Conservation (phyloP, 441 rosid genomes). For the Pelargonium myrrhifolium region DNA sequence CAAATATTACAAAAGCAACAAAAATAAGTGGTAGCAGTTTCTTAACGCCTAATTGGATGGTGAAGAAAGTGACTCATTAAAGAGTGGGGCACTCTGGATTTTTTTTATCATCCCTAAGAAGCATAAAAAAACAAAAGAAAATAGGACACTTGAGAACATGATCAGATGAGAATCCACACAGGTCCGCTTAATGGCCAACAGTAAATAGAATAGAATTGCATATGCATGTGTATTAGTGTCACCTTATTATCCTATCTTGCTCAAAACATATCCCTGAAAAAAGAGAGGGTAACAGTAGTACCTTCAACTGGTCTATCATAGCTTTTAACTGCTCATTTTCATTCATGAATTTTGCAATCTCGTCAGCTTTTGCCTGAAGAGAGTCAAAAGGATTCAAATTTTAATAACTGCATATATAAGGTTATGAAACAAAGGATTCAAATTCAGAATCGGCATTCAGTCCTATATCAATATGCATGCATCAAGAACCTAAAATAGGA, state of each 20-base stretch:
- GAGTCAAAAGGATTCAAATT: slow-evolving; percentile 11
- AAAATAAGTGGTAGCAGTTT: no score
- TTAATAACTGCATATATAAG: slow-evolving; percentile 18
- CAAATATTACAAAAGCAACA: no score
- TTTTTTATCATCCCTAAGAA: no score
- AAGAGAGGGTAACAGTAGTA: slow-evolving; percentile 19
- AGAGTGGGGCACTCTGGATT: no score
- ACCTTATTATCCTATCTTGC: background rate
- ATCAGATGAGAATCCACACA: no score
- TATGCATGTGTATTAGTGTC: background rate
- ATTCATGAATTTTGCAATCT: slow-evolving; percentile 88
- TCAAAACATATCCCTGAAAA: background rate
- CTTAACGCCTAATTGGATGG: no score
- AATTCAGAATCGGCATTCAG: background rate
- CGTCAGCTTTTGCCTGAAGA: slow-evolving; percentile 96
- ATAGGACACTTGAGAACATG: no score
- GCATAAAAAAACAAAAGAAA: no score
- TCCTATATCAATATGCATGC: background rate
- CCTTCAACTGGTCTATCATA: slow-evolving; percentile 77
- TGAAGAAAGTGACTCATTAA: no score
- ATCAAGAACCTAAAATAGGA: slow-evolving; percentile 1
- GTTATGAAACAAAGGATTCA: background rate
- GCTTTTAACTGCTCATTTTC: slow-evolving; percentile 91
- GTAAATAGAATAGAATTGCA: background rate
- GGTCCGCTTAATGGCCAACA: no score